phyloP scores from a whole-genome alignment of 2,329 filamentous ascomycete genomes.

The Leptoxyphium fumago region DNA sequence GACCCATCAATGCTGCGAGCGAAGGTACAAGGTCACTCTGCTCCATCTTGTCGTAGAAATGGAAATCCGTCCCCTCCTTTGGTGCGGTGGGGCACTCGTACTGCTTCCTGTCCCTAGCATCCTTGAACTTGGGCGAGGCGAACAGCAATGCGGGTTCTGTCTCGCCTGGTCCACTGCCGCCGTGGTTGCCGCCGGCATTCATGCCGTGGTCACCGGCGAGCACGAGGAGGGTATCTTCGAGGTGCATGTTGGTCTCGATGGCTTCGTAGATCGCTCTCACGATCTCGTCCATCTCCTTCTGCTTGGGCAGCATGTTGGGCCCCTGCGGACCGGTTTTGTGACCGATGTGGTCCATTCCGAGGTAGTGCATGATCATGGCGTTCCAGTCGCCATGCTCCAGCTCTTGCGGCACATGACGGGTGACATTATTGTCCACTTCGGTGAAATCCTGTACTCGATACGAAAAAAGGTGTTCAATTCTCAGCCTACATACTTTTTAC shows the following conservation, averaged over 20 bases:
- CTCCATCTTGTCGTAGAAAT: slow-evolving; percentile 73
- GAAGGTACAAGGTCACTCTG: slow-evolving; percentile 92
- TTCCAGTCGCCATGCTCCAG: slow-evolving; percentile 72
- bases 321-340: slow-evolving; percentile 83
- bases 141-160: slow-evolving; percentile 89
- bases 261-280: slow-evolving; percentile 62
- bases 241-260: slow-evolving; percentile 54
- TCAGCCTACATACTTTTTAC: slow-evolving; percentile 20
- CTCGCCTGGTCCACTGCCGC: slow-evolving; percentile 83
- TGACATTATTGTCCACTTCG: slow-evolving; percentile 96
- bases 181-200: slow-evolving; percentile 97
- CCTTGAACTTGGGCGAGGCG: slow-evolving; percentile 63
- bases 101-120: background rate
- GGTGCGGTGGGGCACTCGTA: slow-evolving; percentile 39
- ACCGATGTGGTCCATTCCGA: slow-evolving; percentile 92
- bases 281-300: slow-evolving; percentile 82
- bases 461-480: slow-evolving; percentile 3
- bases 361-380: slow-evolving; percentile 85
- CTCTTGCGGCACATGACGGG: slow-evolving; percentile 69
- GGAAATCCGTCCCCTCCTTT: slow-evolving; percentile 48
- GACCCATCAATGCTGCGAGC: slow-evolving; percentile 68
- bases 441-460: slow-evolving; percentile 62
- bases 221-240: slow-evolving; percentile 67
- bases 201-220: slow-evolving; percentile 95
- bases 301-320: slow-evolving; percentile 83